Base-by-base conservation (phyloP, 208 protist genomes). In the Angomonas deanei region DNA sequence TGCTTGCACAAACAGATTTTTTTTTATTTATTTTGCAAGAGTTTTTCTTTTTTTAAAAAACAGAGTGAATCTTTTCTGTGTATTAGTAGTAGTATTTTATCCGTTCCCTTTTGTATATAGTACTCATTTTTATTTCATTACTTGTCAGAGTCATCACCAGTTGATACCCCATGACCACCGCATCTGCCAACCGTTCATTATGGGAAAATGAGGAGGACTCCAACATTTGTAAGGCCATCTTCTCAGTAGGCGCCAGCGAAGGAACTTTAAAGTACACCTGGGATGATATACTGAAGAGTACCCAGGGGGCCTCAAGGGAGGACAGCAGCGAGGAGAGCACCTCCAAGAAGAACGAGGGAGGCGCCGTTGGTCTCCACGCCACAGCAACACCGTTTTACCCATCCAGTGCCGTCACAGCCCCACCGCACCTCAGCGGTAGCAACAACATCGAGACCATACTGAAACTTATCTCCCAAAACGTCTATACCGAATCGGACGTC, bases 401-500 rank as follows among this genome's bases (percentile, higher is more conserved):
- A 15, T 15, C n/a, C 47, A 8, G 19, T 53, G 8, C 11, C 11
- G 47, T 4, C 49, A 70, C 33, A 52, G 23, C 23, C 28, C 47
- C 11, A 26, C 55, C 8, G 62, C 59, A 4, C 30, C 55, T 47
- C 33, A 63, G 52, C 49, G 36, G n/a, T 68, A 53, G 36, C 21
- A 53, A 53, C 34, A 42, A 8, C 47, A 26, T 26, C 23, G 47
- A 53, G 47, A 53, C 6, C 33, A 66, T 93, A 10, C 76, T 87
- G 73, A 74, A 67, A 21, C 80, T 84, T 62, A 85, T 90, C 28
- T 59, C 74, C 1, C 82, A 64, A 58, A 58, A 62, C 13, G 76
- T 93, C 4, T 74, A 82, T 34, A 54, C 71, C 23, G 81, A 90
- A 48, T 59, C 67, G 30, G 83, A 93, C 62, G 30, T 72, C 24